These are phyloP conservation scores for Trichoderma atrobrunneum DNA, from an alignment of 2,329 filamentous ascomycete species.

Conservation along the genomic window DNA sequence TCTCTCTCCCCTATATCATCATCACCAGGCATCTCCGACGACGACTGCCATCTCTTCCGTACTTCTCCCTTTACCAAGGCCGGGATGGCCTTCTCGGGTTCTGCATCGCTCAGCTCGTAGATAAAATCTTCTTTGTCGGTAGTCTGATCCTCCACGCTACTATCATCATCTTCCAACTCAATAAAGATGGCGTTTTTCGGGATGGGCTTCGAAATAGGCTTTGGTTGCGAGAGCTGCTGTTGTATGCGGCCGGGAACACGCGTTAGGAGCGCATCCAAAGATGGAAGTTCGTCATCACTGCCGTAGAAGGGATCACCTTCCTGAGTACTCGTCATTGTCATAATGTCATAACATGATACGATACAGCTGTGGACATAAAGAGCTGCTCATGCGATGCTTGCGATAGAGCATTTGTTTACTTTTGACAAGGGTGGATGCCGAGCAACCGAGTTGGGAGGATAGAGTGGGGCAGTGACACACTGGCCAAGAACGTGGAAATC, in stretches of 20 bases:
- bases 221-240: neutral
- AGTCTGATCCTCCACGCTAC: neutral
- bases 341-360: neutral
- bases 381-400: neutral
- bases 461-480: neutral
- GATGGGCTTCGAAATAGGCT: neutral
- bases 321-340: neutral
- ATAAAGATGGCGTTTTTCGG: neutral
- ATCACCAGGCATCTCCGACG: neutral
- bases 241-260: neutral
- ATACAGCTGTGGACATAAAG: too few relatives aligned
- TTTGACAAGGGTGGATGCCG: neutral
- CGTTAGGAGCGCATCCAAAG: neutral
- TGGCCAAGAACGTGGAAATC: neutral
- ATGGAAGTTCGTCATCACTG: conserved; percentile 1
- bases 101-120: neutral
- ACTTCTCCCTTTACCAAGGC: neutral
- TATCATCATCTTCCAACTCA: neutral
- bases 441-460: neutral
- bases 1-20: neutral
- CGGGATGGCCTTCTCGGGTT: neutral
- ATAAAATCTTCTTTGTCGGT: neutral
- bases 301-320: neutral
- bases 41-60: neutral
- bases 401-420: conserved; percentile 6